These are phyloP conservation scores for Gyrodon lividus DNA, from an alignment of 768 basidiomycete genomes.

Conservation along the genomic window DNA sequence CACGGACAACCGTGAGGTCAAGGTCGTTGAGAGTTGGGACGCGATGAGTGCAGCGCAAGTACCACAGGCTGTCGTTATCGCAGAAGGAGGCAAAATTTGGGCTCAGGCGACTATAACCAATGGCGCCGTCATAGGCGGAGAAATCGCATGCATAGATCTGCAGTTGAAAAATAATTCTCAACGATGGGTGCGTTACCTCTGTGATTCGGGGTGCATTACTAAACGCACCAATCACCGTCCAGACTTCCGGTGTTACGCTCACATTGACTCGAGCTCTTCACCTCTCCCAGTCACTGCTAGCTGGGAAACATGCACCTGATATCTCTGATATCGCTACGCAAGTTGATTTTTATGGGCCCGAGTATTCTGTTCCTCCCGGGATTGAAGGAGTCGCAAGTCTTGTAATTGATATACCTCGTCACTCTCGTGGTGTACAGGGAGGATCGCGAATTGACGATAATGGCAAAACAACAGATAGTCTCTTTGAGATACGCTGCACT, in stretches of 20 bases:
- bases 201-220: not conserved
- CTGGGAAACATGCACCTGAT: slow-evolving; percentile 31
- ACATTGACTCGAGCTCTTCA: slow-evolving; percentile 60
- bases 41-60: slow-evolving; percentile 33
- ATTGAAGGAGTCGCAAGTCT: slow-evolving; percentile 77
- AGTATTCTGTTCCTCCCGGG: slow-evolving; percentile 73
- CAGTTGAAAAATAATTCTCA: slow-evolving; percentile 80
- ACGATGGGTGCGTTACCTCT: slow-evolving; percentile 58
- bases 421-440: slow-evolving; percentile 63
- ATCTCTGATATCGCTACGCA: slow-evolving; percentile 67
- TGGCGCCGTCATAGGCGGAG: slow-evolving; percentile 63
- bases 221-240: not conserved
- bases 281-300: slow-evolving; percentile 40
- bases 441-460: slow-evolving; percentile 59
- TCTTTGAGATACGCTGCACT: slow-evolving; percentile 70
- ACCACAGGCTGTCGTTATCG: slow-evolving; percentile 63
- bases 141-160: slow-evolving; percentile 69
- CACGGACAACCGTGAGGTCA: slow-evolving; percentile 55
- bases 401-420: slow-evolving; percentile 74
- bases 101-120: slow-evolving; percentile 66
- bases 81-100: slow-evolving; percentile 80
- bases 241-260: slow-evolving; percentile 71
- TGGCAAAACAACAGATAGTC: slow-evolving; percentile 40
- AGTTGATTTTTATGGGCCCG: slow-evolving; percentile 70
- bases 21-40: slow-evolving; percentile 58